phyloP scores from a whole-genome alignment of 441 rosid species.

The Pelargonium citronellum region DNA sequence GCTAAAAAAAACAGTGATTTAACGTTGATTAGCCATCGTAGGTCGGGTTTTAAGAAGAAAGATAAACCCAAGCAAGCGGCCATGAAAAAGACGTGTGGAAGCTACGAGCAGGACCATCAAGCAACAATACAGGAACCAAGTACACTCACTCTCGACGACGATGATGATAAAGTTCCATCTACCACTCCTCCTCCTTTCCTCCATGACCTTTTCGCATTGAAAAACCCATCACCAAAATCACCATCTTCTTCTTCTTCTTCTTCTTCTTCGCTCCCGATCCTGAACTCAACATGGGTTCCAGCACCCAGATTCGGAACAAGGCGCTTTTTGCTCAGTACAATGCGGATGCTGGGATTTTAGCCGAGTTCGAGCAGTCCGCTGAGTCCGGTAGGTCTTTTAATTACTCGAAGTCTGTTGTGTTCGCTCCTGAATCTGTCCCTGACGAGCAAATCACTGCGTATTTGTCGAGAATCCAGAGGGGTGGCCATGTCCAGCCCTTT shows the following conservation, averaged over 20 bases:
- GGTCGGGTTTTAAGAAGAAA: not conserved
- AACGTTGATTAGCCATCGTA: not conserved
- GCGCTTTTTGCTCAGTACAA: conserved; percentile 50
- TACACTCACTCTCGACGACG: conserved; percentile 23
- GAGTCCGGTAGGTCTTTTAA: conserved; percentile 61
- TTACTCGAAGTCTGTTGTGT: conserved; percentile 57
- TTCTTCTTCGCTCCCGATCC: too few species aligned
- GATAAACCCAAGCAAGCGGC: conserved; percentile 13
- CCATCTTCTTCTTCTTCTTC: not conserved
- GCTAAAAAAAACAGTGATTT: not conserved
- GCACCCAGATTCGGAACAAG: conserved; percentile 11
- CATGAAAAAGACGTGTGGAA: conserved; percentile 22
- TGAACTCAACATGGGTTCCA: not conserved
- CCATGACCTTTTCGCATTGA: too few species aligned
- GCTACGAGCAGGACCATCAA: conserved; percentile 23
- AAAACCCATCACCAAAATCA: conserved; percentile 17
- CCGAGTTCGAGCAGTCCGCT: conserved; percentile 59
- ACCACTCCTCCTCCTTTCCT: too few species aligned
- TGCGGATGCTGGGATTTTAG: conserved; percentile 65
- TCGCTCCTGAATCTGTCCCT: conserved; percentile 43
- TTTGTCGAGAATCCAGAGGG: conserved; percentile 73
- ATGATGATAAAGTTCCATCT: too few species aligned
- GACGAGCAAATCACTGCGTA: conserved; percentile 67
- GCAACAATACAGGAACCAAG: conserved; percentile 16
- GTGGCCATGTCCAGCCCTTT: conserved; percentile 60